Evolutionary conservation across 2,329 filamentous ascomycete species (phyloP), one percentile per base, ranked within the genome.

Genomic region (Aspergillus fumigatiaffinis): DNA sequence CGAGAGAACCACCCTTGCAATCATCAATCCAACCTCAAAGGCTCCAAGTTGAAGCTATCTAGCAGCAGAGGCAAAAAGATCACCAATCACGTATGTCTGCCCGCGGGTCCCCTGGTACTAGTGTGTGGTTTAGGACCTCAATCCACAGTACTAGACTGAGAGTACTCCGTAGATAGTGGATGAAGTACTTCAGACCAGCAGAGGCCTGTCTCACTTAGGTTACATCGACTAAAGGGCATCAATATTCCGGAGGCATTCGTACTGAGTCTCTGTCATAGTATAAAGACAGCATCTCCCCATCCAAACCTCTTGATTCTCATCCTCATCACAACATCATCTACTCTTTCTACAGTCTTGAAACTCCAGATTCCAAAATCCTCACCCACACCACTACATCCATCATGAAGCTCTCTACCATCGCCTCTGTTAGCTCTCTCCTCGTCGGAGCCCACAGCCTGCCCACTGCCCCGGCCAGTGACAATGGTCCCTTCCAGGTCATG

Each of bases 401-500:
- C 4, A 47, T 47, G 44, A 47, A 47, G 44, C 21, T 47, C 44
- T 47, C 44, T 47, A 5, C 21, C 7, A 2, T 47, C 5, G 44
- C 44, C 44, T 47, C 44, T 26, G 4, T 47, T 10, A 14, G 44
- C 44, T 47, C 44, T 7, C 21, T 47, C 21, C 21, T 47, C 44
- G 44, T 26, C 3, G 44, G 44, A 23, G 23, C 44, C 44, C 23
- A 47, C 23, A 6, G 44, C 23, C 21, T 26, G 44, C 44, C 44
- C 3, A 26, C 44, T 46, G 42, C 42, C 44, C 10, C 21, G 10
- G 20, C 44, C 44, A 46, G 50, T 49, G 55, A 54, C 48, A 57
- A 59, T 20, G 55, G 50, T 48, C 32, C 74, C 62, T 81, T 80
- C 64, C 67, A 64, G 50, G 74, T 80, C 64, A 73, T 77, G 26